phyloP scores from a whole-genome alignment of 1,139 yeast genomes.

The Candida buenavistaensis region DNA sequence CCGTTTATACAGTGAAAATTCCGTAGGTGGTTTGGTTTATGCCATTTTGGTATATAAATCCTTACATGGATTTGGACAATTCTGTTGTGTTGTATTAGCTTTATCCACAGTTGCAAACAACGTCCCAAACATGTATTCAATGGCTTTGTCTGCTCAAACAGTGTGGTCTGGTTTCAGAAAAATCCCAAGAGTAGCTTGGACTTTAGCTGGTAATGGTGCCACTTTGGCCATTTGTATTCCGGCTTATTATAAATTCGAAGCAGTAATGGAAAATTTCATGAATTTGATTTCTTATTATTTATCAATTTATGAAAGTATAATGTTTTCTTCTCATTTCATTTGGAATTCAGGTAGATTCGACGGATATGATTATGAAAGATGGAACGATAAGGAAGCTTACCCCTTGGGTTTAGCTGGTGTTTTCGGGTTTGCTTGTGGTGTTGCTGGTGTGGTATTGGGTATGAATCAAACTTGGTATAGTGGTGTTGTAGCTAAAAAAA shows the following conservation, averaged over 20 bases:
- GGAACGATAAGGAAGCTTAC: conserved; percentile 53
- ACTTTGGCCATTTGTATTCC: conserved; percentile 88
- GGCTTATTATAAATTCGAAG: conserved; percentile 71
- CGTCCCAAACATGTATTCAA: conserved; percentile 90
- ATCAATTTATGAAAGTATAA: conserved; percentile 77
- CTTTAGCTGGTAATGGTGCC: conserved; percentile 69
- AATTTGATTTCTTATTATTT: conserved; percentile 87
- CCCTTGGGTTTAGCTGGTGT: conserved; percentile 81
- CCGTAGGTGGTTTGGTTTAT: conserved; percentile 82
- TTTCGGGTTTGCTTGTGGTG: conserved; percentile 79
- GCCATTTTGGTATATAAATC: conserved; percentile 76
- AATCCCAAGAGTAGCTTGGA: conserved; percentile 83
- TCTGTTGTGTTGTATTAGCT: conserved; percentile 81
- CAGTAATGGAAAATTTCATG: conserved; percentile 83
- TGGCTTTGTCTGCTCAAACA: conserved; percentile 82
- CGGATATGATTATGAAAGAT: conserved; percentile 64
- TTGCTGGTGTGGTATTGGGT: conserved; percentile 81
- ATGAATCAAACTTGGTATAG: conserved; percentile 83
- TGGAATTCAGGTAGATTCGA: conserved; percentile 60
- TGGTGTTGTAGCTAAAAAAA: conserved; percentile 63
- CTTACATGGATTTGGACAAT: conserved; percentile 85
- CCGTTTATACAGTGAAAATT: conserved; percentile 50
- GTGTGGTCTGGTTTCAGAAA: conserved; percentile 69
- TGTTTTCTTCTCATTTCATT: conserved; percentile 75
- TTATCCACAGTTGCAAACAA: conserved; percentile 87